These are phyloP conservation scores for Pseudocercospora macadamiae DNA, from an alignment of 2,329 filamentous ascomycete genomes.

Conservation along the genomic window DNA sequence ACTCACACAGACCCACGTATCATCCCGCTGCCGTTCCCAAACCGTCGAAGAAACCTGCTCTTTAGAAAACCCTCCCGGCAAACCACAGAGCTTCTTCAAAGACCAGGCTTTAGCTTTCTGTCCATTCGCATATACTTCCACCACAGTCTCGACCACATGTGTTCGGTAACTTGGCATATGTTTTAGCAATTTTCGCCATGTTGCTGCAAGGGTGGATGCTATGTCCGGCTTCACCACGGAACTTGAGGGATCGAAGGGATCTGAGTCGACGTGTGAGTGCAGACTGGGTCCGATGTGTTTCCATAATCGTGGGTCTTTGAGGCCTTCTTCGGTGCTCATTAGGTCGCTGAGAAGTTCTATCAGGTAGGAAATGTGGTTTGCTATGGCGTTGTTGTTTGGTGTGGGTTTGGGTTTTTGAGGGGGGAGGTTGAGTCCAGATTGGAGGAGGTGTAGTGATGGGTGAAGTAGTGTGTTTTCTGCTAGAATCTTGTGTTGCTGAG, in stretches of 20 bases:
- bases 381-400: neutral
- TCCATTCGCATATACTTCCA: slow-evolving; percentile 6
- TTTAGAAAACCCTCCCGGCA: slow-evolving; percentile 1
- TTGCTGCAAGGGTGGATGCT: neutral
- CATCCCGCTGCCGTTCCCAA: slow-evolving; percentile 1
- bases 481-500: too few species aligned
- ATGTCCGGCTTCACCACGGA: neutral
- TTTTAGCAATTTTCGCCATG: slow-evolving; percentile 2
- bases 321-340: neutral
- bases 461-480: too few species aligned
- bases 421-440: neutral
- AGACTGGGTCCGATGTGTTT: neutral
- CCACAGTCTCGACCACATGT: slow-evolving; percentile 5
- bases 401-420: neutral
- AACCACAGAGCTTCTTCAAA: neutral
- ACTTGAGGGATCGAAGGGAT: too few species aligned
- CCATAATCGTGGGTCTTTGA: neutral
- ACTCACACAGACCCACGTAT: neutral
- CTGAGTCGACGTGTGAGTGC: too few species aligned
- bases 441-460: neutral
- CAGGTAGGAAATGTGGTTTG: slow-evolving; percentile 1
- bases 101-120: slow-evolving; percentile 3
- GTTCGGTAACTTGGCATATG: neutral
- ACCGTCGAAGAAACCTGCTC: neutral
- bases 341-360: neutral